phyloP scores from a whole-genome alignment of 1,284 basidiomycete species.

The Melampsora larici-populina region DNA sequence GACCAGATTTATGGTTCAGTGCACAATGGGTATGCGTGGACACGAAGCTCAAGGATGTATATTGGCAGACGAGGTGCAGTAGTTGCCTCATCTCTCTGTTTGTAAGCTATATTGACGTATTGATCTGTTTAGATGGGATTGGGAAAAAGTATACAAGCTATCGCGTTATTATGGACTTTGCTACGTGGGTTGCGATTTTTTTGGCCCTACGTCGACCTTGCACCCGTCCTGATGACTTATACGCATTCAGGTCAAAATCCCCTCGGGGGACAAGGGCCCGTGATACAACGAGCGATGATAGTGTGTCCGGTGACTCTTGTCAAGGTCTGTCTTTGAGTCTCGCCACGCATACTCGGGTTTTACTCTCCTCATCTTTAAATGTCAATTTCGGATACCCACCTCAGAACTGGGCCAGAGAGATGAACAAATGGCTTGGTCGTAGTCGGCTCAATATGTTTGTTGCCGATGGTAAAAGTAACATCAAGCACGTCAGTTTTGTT shows the following conservation, averaged over 20 bases:
- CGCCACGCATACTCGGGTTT: no score
- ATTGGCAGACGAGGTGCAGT: slow-evolving; percentile 82
- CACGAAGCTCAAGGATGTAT: slow-evolving; percentile 84
- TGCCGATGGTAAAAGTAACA: slow-evolving; percentile 35
- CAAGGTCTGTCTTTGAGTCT: slow-evolving; percentile 53
- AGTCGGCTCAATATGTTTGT: slow-evolving; percentile 40
- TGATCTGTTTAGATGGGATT: slow-evolving; percentile 61
- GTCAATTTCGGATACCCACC: neutral
- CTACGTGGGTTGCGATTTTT: slow-evolving; percentile 63
- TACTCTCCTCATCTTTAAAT: no score
- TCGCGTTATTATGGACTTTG: slow-evolving; percentile 80
- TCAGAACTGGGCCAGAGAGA: slow-evolving; percentile 89
- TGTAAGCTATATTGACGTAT: no score
- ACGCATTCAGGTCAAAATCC: slow-evolving; percentile 35
- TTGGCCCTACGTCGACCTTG: neutral
- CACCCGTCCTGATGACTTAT: neutral
- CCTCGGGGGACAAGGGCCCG: slow-evolving; percentile 52
- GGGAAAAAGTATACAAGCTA: slow-evolving; percentile 84
- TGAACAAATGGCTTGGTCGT: slow-evolving; percentile 69
- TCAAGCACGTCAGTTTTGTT: slow-evolving; percentile 36
- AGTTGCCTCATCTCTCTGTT: no score
- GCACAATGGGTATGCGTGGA: slow-evolving; percentile 86
- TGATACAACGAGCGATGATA: slow-evolving; percentile 68
- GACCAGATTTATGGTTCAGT: slow-evolving; percentile 50
- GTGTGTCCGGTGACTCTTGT: slow-evolving; percentile 92